A percentile compares a stretch with the other conserved stretches of the same genome.
phyloP scores from a whole-genome alignment of 2,329 filamentous ascomycete genomes.

The Fusarium ramigenum region DNA sequence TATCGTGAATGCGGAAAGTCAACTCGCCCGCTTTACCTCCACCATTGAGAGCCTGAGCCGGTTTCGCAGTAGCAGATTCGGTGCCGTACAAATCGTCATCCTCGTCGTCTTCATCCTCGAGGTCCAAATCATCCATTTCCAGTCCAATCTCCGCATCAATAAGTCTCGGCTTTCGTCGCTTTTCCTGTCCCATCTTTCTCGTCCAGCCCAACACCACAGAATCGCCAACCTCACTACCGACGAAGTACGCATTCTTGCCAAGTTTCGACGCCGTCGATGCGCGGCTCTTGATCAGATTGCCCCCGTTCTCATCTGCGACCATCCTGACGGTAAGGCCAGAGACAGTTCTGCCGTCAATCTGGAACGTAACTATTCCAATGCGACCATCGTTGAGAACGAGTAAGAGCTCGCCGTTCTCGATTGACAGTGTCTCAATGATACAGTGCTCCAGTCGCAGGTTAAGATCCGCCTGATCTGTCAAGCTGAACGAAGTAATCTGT shows the following conservation, averaged over 20 bases:
- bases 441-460: constrained; percentile 84
- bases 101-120: constrained; percentile 70
- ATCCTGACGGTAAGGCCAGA: constrained; percentile 81
- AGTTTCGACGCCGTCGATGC: constrained; percentile 77
- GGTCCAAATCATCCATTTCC: constrained; percentile 62
- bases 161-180: constrained; percentile 70
- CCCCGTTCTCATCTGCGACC: constrained; percentile 70
- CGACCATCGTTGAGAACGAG: constrained; percentile 80
- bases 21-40: constrained; percentile 69
- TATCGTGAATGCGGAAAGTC: constrained; percentile 80
- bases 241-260: constrained; percentile 75
- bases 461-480: constrained; percentile 86
- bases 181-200: constrained; percentile 69
- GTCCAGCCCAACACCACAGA: constrained; percentile 85
- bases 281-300: constrained; percentile 66
- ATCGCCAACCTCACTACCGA: constrained; percentile 86
- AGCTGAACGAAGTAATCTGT: constrained; percentile 81
- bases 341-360: constrained; percentile 88
- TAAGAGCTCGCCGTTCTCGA: constrained; percentile 84
- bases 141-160: constrained; percentile 63
- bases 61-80: constrained; percentile 71
- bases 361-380: constrained; percentile 81
- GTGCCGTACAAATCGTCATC: constrained; percentile 69
- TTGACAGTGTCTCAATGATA: constrained; percentile 77
- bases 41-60: constrained; percentile 51